Base-by-base conservation (phyloP, 2,329 filamentous ascomycete genomes). In the Knoxdaviesia capensis region DNA sequence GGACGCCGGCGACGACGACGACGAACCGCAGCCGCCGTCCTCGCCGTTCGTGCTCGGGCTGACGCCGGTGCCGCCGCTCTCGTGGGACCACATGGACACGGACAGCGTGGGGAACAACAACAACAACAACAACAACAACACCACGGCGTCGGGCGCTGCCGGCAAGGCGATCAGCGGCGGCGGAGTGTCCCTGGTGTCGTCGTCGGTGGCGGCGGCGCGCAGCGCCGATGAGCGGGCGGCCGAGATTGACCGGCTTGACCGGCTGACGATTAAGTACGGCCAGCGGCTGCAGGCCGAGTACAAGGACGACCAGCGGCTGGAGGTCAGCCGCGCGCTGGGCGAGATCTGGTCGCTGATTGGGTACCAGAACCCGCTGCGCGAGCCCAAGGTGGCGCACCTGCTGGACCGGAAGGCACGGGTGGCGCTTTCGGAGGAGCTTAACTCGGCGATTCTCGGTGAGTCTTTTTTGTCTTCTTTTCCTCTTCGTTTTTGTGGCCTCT, bases 301-400 rank as follows among this genome's bases (percentile, higher is more conserved):
- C 54, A 71, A 70, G 38, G 68, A 71, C 36, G 82, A 92, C 50
- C 66, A 71, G 10, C 68, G 80, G 40, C 69, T 69, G 40, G 80
- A 87, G 50, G 71, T 87, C 7, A 71, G 70, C 51, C 79, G 79
- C 49, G 72, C 80, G 37, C 69, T 98, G 29, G 69, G 77, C 45
- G 85, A 94, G 48, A 87, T 92, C 1, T 94, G 90, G 59, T 81
- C 85, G 6, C 64, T 94, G 43, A 72, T 96, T 48, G 87, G 87
- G 1, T 98, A 96, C 53, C 62, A 73, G 34, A 83, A 94, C 53
- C 83, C 87, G 1, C 67, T 80, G 10, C 74, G 77, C 49, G 84
- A 82, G 47, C 68, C 71, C 40, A 73, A 80, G 45, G 71, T 94
- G 45, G 77, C 79, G 10, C 79, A 84, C 53, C 62, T 94, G 45